Evolutionary conservation across 345 rosid genomes (phyloP), one percentile per base, ranked within the genome.

Genomic region (Moricandia arvensis): DNA sequence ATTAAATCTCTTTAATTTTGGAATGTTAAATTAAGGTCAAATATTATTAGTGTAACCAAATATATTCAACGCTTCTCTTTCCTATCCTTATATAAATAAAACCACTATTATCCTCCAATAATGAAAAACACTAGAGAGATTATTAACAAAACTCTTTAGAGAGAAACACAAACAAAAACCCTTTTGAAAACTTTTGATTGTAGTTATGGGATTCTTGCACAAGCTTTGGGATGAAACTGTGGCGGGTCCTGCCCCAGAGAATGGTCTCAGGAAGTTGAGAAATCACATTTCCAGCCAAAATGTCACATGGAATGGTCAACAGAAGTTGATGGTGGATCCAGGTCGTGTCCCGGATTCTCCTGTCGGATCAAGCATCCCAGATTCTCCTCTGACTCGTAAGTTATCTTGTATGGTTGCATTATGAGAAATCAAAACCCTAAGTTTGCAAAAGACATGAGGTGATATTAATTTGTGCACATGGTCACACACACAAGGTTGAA

Each of bases 141-240:
- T 4, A 43, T 68, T 59, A 45, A 21, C 66, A 30, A 18, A 43
- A 43, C 16, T 16, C 51, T 43, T 43, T 43, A 43, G 6, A 43
- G 51, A 43, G 1, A 43, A 13, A 43, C 51, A 43, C 12, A 43
- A 37, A 63, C 51, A 43, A 43, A 43, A 13, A n/a, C 9, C 24
- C n/a, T 58, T 13, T 27, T 27, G 12, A 13, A 13, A 34, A 3
- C 17, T 51, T 17, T n/a, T n/a, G 8, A 35, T 43, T 12, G 4
- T 26, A 54, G 53, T 21, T 38, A 93, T 93, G 97, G 89, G 91
- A 41, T 83, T 93, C 27, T 88, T 89, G 24, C 87, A 91, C 75
- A 88, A 87, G 82, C 81, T 93, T 7, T 93, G 98, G 98, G 96
- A 93, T 84, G 97, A 93, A 86, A 91, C 96, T 34, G 83, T 93